Evolutionary conservation across 2,329 filamentous ascomycete species (phyloP).

Genomic region (Diplodia scrobiculata): DNA sequence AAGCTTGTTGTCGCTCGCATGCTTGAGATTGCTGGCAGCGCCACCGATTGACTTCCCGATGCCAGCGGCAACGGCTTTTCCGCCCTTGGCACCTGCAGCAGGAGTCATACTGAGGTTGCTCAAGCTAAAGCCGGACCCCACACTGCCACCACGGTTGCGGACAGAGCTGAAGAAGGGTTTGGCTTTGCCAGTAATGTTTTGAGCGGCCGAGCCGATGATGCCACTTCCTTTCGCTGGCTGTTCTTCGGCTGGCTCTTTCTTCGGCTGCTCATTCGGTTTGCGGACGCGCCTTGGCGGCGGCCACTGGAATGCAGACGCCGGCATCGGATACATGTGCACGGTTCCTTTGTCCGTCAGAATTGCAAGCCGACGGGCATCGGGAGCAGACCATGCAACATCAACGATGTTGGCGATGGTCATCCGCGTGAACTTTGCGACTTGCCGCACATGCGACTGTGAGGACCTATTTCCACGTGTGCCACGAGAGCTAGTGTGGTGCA

Average conservation of each 20-base stretch:
- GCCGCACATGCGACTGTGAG: conserved; percentile 60
- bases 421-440: conserved; percentile 84
- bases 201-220: conserved; percentile 38
- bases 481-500: conserved; percentile 47
- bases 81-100: conserved; percentile 61
- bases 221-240: conserved; percentile 12
- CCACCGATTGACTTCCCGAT: conserved; percentile 70
- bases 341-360: conserved; percentile 95
- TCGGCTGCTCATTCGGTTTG: conserved; percentile 35
- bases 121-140: conserved; percentile 36
- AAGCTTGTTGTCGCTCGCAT: conserved; percentile 74
- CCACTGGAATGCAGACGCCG: conserved; percentile 80
- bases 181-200: conserved; percentile 50
- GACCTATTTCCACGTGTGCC: conserved; percentile 42
- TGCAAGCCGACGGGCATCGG: conserved; percentile 78
- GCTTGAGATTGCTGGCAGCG: conserved; percentile 70
- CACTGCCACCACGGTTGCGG: conserved; percentile 41
- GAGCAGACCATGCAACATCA: conserved; percentile 83
- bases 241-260: conserved; percentile 31
- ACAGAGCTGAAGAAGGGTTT: conserved; percentile 44
- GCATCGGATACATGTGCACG: conserved; percentile 87
- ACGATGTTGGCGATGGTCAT: conserved; percentile 90
- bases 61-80: conserved; percentile 70
- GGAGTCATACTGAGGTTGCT: conserved; percentile 47
- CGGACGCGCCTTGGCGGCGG: conserved; percentile 65